Evolutionary conservation across 495 filamentous ascomycete species (phyloP), one percentile per base, ranked within the genome.

Genomic region (Trypethelium eluteriae): DNA sequence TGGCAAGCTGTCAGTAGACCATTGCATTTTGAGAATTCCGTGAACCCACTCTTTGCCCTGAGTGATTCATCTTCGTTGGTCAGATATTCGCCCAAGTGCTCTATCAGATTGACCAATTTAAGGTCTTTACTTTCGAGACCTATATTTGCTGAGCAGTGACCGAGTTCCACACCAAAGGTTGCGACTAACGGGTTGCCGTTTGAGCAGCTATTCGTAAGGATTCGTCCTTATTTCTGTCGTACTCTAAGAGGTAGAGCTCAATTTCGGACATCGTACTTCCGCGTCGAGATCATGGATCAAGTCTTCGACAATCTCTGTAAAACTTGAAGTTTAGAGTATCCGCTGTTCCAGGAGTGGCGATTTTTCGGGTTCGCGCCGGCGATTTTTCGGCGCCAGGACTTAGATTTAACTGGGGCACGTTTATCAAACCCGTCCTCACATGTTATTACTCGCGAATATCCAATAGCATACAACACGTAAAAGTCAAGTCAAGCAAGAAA

Each of bases 61-160:
- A 86, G 73, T 38, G 81, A 81, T 50, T 79, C 78, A 74, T 91
- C 87, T 66, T 90, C 88, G 70, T 88, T 83, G 62, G 88, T 89
- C 67, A 91, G 81, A 64, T 89, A 89, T 75, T 88, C 85, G 11
- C 83, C 85, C 36, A 91, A 76, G 12, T 83, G 84, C 72, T 89
- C 84, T 16, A 91, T 84, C 41, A 89, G 75, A 47, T 86, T 84
- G 61, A 91, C 80, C 25, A 91, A 76, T 64, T 85, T 88, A 35
- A 82, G 79, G 63, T 88, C 79, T 68, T 84, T 85, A 64, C 66
- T 81, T 71, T 88, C 83, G 63, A 91, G 77, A 70, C 82, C 86
- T 89, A 61, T 53, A 53, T 46, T 18, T 47, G 62, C 64, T 69
- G 10, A 75, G 61, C 56, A 66, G 71, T 66, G 67, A 32, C 50